phyloP scores from a whole-genome alignment of 2,329 filamentous ascomycete species.

The Lachnum nothofagi region DNA sequence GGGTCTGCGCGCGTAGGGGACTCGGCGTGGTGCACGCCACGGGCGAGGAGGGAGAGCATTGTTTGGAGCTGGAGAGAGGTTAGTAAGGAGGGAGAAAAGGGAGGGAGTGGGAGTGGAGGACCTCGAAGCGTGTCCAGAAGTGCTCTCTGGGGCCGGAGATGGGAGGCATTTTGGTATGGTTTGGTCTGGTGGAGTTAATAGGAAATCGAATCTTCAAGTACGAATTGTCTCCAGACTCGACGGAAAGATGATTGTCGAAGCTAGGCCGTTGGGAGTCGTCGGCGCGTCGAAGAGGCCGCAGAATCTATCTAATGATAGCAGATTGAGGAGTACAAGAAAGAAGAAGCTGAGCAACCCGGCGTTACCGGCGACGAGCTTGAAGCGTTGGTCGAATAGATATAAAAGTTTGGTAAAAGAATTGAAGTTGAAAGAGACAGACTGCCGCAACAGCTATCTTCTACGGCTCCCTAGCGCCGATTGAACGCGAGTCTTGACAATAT shows the following conservation, averaged over 20 bases:
- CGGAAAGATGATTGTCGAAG: neutral
- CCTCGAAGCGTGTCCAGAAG: slow-evolving; percentile 19
- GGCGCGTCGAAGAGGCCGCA: too few relatives aligned
- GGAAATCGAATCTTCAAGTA: neutral
- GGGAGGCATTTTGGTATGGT: slow-evolving; percentile 8
- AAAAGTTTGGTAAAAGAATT: too few relatives aligned
- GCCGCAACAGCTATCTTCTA: too few relatives aligned
- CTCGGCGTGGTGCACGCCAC: slow-evolving; percentile 20
- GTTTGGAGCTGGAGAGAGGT: slow-evolving; percentile 17
- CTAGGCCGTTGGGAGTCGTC: too few relatives aligned
- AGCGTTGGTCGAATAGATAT: too few relatives aligned
- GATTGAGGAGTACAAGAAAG: too few relatives aligned
- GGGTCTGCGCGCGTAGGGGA: slow-evolving; percentile 19
- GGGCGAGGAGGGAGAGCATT: slow-evolving; percentile 29
- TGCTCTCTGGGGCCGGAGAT: slow-evolving; percentile 2
- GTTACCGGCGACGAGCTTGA: too few relatives aligned
- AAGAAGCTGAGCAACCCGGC: too few relatives aligned
- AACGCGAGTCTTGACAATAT: too few relatives aligned
- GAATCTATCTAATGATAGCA: too few relatives aligned
- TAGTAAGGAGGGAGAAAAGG: neutral
- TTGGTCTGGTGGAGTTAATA: neutral
- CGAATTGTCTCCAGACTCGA: neutral
- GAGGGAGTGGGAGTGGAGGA: neutral
- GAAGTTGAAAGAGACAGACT: too few relatives aligned
- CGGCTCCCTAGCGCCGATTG: too few relatives aligned